These are phyloP conservation scores for Psilocybe cubensis DNA, from an alignment of 768 basidiomycete genomes.

Conservation along the genomic window DNA sequence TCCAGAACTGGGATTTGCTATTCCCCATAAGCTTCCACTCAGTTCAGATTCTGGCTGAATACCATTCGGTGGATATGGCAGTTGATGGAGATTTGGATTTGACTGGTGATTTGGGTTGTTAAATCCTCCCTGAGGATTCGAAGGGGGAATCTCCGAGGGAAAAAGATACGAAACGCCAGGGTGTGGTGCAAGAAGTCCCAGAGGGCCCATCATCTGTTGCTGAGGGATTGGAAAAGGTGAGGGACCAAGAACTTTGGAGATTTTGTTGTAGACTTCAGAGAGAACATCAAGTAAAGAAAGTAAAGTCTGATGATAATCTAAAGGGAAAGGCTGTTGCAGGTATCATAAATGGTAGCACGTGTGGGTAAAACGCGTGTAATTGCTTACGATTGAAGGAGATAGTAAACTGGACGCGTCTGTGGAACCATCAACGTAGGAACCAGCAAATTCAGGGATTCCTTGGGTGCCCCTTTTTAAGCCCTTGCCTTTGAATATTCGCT, in stretches of 20 bases:
- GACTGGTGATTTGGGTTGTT: slow-evolving; percentile 23
- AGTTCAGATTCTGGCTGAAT: slow-evolving; percentile 23
- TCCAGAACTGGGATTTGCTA: slow-evolving; percentile 54
- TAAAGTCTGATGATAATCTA: slow-evolving; percentile 90
- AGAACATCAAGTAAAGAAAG: slow-evolving; percentile 89
- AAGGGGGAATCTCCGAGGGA: slow-evolving; percentile 40
- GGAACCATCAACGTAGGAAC: slow-evolving; percentile 58
- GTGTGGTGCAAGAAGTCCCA: slow-evolving; percentile 75
- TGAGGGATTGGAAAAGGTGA: slow-evolving; percentile 71
- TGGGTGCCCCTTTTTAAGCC: slow-evolving; percentile 55
- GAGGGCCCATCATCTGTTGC: slow-evolving; percentile 77
- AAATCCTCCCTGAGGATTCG: slow-evolving; percentile 6
- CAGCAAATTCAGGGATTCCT: slow-evolving; percentile 61
- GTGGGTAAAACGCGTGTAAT: background rate
- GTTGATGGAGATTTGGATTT: slow-evolving; percentile 39
- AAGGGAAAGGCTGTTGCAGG: slow-evolving; percentile 76
- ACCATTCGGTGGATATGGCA: slow-evolving; percentile 4
- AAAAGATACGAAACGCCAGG: slow-evolving; percentile 86
- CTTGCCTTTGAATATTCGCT: slow-evolving; percentile 60
- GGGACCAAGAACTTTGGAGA: slow-evolving; percentile 80
- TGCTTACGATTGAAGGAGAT: slow-evolving; percentile 71
- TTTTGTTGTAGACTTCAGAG: slow-evolving; percentile 88
- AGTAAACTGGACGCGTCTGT: slow-evolving; percentile 73
- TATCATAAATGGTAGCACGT: slow-evolving; percentile 2
- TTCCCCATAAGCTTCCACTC: slow-evolving; percentile 71